Conservation (phyloP, 306 rosid genomes). For the cucumber (Cucumis sativus) region Cucumber_9930_V3 NC_026659.2:2807501-2808000, state of each 20-base stretch:
- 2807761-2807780: constrained; percentile 83
- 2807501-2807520: neutral
- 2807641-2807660: neutral
- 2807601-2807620: too few relatives aligned
- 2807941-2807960: constrained; percentile 71
- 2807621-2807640: neutral
- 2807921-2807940: constrained; percentile 60
- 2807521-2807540: neutral
- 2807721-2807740: constrained; percentile 52
- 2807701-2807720: neutral
- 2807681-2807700: neutral
- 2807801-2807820: constrained; percentile 86
- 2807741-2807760: constrained; percentile 52
- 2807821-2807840: constrained; percentile 83
- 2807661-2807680: neutral
- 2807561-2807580: too few relatives aligned
- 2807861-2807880: constrained; percentile 89
- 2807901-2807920: constrained; percentile 89
- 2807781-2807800: constrained; percentile 88
- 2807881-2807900: constrained; percentile 72
- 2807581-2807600: too few relatives aligned
- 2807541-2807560: neutral
- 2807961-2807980: constrained; percentile 91
- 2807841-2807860: constrained; percentile 73
- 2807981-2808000: constrained; percentile 82